Evolutionary conservation across 345 rosid species (phyloP), one percentile per base, ranked within the genome.

Genomic region (Kernera saxatilis): DNA sequence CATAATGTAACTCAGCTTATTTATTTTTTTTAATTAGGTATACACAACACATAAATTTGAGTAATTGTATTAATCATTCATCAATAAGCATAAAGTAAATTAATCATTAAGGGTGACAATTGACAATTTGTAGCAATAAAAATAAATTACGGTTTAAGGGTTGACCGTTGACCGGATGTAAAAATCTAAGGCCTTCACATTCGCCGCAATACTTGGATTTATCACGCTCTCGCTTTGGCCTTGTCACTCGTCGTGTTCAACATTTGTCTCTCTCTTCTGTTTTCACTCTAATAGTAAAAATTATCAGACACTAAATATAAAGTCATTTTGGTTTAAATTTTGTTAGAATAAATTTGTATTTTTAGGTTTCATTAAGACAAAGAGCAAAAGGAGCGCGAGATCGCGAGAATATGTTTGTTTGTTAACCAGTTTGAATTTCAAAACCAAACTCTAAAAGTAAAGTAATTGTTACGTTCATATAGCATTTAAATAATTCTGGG

Each of bases 151-250:
- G 50, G 30, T 26, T 32, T 21, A 66, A 66, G 1, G 12, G 49
- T 51, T 68, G 74, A 60, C 45, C 52, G 2, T 74, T 59, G 23
- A 74, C 61, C 33, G 35, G 23, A 76, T 36, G 59, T 69, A 48
- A 45, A 22, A 69, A 45, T 21, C 50, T 3, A 63, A 21, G 53
- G 1, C 37, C 75, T 54, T 37, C 33, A 25, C 19, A 75, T 41
- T 35, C 70, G 74, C 79, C 74, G 75, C 51, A 63, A 61, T 37
- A 54, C 48, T 53, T 37, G 70, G 74, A 62, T 46, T 52, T 69
- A 36, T 58, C 67, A 72, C 30, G 64, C 23, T 64, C 60, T 73
- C 50, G 14, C 25, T 46, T 56, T 56, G 67, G 52, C 60, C 61
- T 74, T 67, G 58, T 61, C 36, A 69, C 59, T 36, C 54, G 79